Base-by-base conservation (phyloP, 345 rosid genomes). In the Triadica sebifera region DNA sequence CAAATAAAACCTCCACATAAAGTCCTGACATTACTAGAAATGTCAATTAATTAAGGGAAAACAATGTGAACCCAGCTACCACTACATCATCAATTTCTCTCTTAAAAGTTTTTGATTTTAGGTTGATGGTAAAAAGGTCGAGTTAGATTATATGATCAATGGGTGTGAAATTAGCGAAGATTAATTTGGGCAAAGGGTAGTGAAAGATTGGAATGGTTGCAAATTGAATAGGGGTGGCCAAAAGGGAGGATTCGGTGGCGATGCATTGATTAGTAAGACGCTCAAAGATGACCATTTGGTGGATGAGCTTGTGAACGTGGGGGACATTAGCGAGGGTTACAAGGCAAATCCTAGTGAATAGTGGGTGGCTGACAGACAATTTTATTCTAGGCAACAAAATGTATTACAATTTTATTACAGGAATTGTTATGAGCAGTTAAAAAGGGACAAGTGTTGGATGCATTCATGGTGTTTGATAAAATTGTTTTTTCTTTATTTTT, bases 271-370 rank as follows among this genome's bases (percentile, higher is more conserved):
- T 80, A 12, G 91, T 70, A 4, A 95, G 94, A 7, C 80, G 83
- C 69, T 95, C 97, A 78, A 91, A 95, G 67, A 89, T 89, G n/a
- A 97, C 98, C 98, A 95, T 86, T 43, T 88, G 98, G 85, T 89
- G 84, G 79, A 91, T 95, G 19, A 91, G 87, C 59, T 90, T 93
- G 93, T 89, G 92, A 81, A 95, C 86, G 89, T 80, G 86, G 59
- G 96, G 96, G 63, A 89, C 89, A 78, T 95, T 97, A 15, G 80
- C 29, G 0, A 89, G 93, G 0, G 91, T 81, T 8, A 94, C 98
- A 38, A 95, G 94, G 37, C 99, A 94, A 88, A 95, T 87, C 11
- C 99, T 85, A 74, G 89, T 74, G 88, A 92, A 94, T 24, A 91
- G 38, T 0, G 98, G 87, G 82, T 82, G 51, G 55, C 89, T 88